Evolutionary conservation across 2,329 filamentous ascomycete species (phyloP).

Genomic region (Thelonectria rubi): DNA sequence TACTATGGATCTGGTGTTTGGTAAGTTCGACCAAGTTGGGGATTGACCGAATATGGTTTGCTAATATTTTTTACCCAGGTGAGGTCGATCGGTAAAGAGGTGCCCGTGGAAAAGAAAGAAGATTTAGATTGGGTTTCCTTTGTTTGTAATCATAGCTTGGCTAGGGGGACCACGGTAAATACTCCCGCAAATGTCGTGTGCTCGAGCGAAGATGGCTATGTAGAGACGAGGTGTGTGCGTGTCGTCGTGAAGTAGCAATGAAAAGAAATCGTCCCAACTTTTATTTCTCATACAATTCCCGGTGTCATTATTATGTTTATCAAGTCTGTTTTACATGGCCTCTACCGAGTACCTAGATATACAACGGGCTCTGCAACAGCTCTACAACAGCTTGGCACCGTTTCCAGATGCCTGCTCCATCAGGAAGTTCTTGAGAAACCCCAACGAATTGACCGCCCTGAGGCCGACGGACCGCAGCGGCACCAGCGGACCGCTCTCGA

Average conservation of each 20-base stretch:
- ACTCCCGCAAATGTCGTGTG: constrained; percentile 46
- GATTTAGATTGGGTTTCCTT: constrained; percentile 48
- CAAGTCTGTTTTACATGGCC: constrained; percentile 20
- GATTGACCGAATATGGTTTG: constrained; percentile 34
- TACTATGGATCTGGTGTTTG: constrained; percentile 90
- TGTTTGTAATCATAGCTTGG: constrained; percentile 54
- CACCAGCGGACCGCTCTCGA: constrained; percentile 80
- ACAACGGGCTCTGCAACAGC: no score
- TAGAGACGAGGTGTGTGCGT: constrained; percentile 35
- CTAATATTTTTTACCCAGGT: constrained; percentile 55
- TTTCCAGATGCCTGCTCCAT: constrained; percentile 77
- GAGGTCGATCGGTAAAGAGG: constrained; percentile 67
- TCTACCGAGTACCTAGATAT: not conserved
- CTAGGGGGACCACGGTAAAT: constrained; percentile 50
- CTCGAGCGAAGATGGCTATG: constrained; percentile 40
- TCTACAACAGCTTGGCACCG: constrained; percentile 56
- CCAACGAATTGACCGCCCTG: constrained; percentile 76
- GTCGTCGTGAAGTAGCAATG: constrained; percentile 39
- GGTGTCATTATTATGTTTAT: constrained; percentile 23
- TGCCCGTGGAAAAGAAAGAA: constrained; percentile 38
- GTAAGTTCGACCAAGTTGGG: constrained; percentile 57
- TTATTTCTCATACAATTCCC: constrained; percentile 12
- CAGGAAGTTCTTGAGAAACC: constrained; percentile 81
- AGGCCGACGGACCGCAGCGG: constrained; percentile 81
- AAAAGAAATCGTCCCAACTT: constrained; percentile 35